phyloP scores from a whole-genome alignment of 2,329 filamentous ascomycete species.

The Pseudogymnoascus sp. region DNA sequence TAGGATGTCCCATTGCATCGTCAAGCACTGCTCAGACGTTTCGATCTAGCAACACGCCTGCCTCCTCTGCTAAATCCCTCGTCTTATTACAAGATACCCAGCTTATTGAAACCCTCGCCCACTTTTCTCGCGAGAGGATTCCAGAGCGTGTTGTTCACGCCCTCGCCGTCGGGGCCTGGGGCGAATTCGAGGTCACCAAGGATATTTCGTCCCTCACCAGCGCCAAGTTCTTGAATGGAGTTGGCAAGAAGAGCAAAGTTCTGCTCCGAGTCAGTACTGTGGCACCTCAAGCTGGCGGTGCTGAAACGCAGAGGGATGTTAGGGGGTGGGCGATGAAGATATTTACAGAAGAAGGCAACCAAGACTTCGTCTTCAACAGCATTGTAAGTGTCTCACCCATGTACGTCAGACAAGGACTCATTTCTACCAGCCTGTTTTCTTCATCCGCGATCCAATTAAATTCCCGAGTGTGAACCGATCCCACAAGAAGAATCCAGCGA shows the following conservation, averaged over 20 bases:
- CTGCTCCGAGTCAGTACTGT: slow-evolving; percentile 42
- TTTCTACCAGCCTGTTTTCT: slow-evolving; percentile 33
- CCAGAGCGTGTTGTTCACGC: slow-evolving; percentile 48
- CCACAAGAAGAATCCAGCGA: slow-evolving; percentile 38
- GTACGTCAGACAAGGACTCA: not conserved
- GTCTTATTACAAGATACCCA: slow-evolving; percentile 45
- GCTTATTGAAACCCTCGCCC: slow-evolving; percentile 48
- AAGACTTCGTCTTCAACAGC: slow-evolving; percentile 42
- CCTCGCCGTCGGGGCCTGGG: slow-evolving; percentile 44
- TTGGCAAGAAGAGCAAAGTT: slow-evolving; percentile 47
- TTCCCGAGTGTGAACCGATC: slow-evolving; percentile 39
- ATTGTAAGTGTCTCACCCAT: slow-evolving; percentile 12
- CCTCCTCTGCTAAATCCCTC: slow-evolving; percentile 27
- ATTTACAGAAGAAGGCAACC: slow-evolving; percentile 45
- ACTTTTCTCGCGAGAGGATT: slow-evolving; percentile 53
- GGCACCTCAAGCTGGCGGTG: slow-evolving; percentile 37
- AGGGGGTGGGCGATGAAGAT: slow-evolving; percentile 45
- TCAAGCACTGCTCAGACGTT: not conserved
- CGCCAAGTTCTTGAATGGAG: slow-evolving; percentile 44
- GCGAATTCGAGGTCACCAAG: slow-evolving; percentile 53
- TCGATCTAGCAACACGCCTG: not conserved
- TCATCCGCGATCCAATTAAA: slow-evolving; percentile 40
- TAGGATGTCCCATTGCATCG: not conserved
- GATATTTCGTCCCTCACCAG: slow-evolving; percentile 50
- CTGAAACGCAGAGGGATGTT: slow-evolving; percentile 42